phyloP scores from a whole-genome alignment of 176 grass and related monocot genomes.

The Oryza meyeriana region DNA sequence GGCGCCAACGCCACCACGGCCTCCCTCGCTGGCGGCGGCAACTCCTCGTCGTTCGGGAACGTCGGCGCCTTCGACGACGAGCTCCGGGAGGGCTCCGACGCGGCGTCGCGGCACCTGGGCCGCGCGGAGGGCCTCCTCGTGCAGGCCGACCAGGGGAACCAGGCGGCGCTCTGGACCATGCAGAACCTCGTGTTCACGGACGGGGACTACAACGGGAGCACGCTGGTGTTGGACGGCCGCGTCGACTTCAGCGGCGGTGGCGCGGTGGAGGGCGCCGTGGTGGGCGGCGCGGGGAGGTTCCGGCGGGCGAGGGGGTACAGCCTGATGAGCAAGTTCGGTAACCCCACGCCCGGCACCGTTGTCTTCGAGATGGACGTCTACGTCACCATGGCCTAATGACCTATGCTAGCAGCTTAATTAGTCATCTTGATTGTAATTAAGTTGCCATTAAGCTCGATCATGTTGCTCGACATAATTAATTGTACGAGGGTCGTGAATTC shows the following conservation, averaged over 20 bases:
- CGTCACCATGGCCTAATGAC: not conserved
- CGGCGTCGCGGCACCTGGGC: conserved; percentile 24
- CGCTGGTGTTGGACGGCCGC: conserved; percentile 20
- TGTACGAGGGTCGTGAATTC: no score
- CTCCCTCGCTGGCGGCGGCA: not conserved
- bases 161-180: not conserved
- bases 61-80: conserved; percentile 6
- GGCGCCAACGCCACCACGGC: conserved; percentile 19
- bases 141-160: conserved; percentile 23
- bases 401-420: no score
- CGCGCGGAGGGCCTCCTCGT: conserved; percentile 15
- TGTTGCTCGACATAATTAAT: not conserved
- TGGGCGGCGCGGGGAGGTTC: conserved; percentile 34
- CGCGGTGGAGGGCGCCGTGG: conserved; percentile 9
- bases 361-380: conserved; percentile 33
- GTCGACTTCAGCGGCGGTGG: not conserved
- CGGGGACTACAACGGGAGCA: conserved; percentile 29
- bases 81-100: conserved; percentile 13
- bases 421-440: not conserved
- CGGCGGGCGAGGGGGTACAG: conserved; percentile 34
- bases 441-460: not conserved
- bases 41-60: not conserved
- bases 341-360: conserved; percentile 10
- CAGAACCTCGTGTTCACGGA: conserved; percentile 16
- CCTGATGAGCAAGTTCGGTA: conserved; percentile 27